Conservation (phyloP, 2,329 filamentous ascomycete species). For the Scleromitrula shiraiana region DNA sequence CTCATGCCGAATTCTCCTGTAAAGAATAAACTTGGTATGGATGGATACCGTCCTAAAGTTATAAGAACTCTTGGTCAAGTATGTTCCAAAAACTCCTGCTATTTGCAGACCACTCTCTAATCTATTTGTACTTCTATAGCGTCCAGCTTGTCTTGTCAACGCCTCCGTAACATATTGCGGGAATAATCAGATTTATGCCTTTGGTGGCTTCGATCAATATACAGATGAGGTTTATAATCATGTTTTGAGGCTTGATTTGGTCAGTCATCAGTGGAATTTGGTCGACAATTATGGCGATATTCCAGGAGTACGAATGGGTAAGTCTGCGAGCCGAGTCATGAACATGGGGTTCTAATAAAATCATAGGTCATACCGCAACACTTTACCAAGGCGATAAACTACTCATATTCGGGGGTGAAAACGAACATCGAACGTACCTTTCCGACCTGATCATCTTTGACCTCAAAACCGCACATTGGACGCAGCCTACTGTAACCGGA, state of each 20-base stretch:
- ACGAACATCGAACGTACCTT: slow-evolving; percentile 91
- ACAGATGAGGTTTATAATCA: slow-evolving; percentile 99
- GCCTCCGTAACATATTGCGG: slow-evolving; percentile 98
- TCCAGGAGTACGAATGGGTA: slow-evolving; percentile 93
- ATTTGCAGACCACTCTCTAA: background rate
- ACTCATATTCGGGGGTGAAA: slow-evolving; percentile 96
- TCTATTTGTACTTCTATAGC: slow-evolving; percentile 24
- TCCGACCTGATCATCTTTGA: slow-evolving; percentile 96
- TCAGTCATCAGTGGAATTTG: slow-evolving; percentile 84
- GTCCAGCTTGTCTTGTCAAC: slow-evolving; percentile 92
- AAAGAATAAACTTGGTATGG: slow-evolving; percentile 55
- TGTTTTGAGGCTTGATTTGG: slow-evolving; percentile 79
- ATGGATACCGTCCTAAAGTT: slow-evolving; percentile 78
- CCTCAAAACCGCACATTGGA: slow-evolving; percentile 90
- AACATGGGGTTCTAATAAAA: background rate
- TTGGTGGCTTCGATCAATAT: slow-evolving; percentile 97
- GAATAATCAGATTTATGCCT: slow-evolving; percentile 95
- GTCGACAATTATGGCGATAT: slow-evolving; percentile 99
- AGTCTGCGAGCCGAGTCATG: slow-evolving; percentile 20
- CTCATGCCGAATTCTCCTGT: slow-evolving; percentile 83
- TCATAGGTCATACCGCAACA: slow-evolving; percentile 83
- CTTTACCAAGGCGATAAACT: slow-evolving; percentile 91
- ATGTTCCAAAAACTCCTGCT: background rate
- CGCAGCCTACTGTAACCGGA: slow-evolving; percentile 78
- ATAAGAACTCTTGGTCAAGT: slow-evolving; percentile 64